A percentile compares a stretch with the other conserved stretches of the same genome.
Conservation (phyloP, 257 asterid genomes). For the Nicotiana noctiflora region DNA sequence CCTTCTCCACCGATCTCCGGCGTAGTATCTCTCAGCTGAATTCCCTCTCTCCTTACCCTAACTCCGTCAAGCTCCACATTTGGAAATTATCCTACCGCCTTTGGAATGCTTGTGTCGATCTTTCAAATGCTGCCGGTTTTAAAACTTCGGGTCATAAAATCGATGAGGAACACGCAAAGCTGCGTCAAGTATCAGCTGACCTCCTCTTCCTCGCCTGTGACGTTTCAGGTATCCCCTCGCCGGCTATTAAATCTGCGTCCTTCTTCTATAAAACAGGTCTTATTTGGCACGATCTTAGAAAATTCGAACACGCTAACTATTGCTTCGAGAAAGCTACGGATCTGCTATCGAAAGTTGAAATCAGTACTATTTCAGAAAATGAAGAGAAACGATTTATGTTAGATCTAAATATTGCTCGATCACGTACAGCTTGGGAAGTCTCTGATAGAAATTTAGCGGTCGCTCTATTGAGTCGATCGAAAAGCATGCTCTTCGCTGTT, state of each 20-base stretch:
- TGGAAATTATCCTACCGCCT: slow-evolving; percentile 97
- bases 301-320: slow-evolving; percentile 54
- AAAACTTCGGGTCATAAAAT: slow-evolving; percentile 17
- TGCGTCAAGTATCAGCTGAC: slow-evolving; percentile 84
- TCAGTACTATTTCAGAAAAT: slow-evolving; percentile 33
- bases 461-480: slow-evolving; percentile 74
- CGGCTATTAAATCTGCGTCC: slow-evolving; percentile 61
- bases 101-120: slow-evolving; percentile 91
- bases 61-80: slow-evolving; percentile 52
- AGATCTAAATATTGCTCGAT: slow-evolving; percentile 70
- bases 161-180: slow-evolving; percentile 66
- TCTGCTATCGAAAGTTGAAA: slow-evolving; percentile 53
- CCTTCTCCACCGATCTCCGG: slow-evolving; percentile 55
- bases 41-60: slow-evolving; percentile 60
- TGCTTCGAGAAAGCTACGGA: slow-evolving; percentile 95
- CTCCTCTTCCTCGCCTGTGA: slow-evolving; percentile 59
- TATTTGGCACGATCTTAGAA: slow-evolving; percentile 66
- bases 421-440: slow-evolving; percentile 86
- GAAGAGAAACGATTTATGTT: slow-evolving; percentile 64
- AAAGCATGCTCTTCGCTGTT: slow-evolving; percentile 53
- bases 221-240: slow-evolving; percentile 73
- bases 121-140: slow-evolving; percentile 48
- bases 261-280: slow-evolving; percentile 82
- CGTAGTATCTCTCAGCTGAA: slow-evolving; percentile 38
- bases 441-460: slow-evolving; percentile 61